phyloP scores from a whole-genome alignment of 2,329 filamentous ascomycete species.

The Colletotrichum sp. region DNA sequence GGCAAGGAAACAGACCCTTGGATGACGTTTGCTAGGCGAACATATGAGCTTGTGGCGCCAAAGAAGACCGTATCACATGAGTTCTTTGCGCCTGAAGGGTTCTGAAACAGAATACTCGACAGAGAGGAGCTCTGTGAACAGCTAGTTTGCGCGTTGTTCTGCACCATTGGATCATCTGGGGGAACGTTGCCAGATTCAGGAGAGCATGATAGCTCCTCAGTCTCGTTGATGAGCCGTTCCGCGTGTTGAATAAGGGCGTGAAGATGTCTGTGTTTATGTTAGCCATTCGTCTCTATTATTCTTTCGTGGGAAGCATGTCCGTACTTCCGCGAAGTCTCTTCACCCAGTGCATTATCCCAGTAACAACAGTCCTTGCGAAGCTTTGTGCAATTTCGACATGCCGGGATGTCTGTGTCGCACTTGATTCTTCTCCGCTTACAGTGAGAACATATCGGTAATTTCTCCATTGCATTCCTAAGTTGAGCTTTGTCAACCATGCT shows the following conservation, averaged over 20 bases:
- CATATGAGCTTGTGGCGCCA: background rate
- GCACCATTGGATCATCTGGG: background rate
- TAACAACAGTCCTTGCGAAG: background rate
- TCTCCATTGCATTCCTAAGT: background rate
- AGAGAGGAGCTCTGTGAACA: background rate
- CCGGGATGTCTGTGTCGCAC: background rate
- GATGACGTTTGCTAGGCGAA: background rate
- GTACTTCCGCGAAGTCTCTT: background rate
- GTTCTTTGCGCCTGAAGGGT: background rate
- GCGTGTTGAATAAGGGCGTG: background rate
- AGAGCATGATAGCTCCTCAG: background rate
- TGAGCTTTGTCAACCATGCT: background rate
- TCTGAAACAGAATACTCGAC: background rate
- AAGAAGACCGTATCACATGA: background rate
- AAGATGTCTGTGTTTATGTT: background rate
- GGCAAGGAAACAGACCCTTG: background rate
- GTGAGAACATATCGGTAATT: background rate
- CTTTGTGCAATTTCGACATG: background rate
- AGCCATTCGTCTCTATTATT: background rate
- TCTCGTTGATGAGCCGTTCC: background rate
- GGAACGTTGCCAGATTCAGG: background rate
- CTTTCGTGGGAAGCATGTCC: background rate
- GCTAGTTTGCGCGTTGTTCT: background rate
- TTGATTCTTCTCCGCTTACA: background rate
- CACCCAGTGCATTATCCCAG: background rate